Conservation (phyloP, 2,329 filamentous ascomycete species). For the Exophiala aquamarina region DNA sequence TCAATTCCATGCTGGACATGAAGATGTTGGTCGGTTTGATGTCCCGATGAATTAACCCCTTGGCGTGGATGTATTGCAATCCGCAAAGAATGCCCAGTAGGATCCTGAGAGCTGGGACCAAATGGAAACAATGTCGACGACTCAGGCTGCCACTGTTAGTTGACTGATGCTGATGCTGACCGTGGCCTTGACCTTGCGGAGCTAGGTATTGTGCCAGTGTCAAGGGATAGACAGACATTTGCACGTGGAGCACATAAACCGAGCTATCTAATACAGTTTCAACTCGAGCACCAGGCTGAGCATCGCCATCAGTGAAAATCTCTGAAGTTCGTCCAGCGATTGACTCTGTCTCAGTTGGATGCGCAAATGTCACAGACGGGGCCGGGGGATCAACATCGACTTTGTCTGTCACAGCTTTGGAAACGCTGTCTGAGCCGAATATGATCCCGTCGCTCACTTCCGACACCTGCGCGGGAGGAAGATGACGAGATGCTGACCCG, state of each 20-base stretch:
- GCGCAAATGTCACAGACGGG: constrained; percentile 7
- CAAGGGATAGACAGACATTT: constrained; percentile 66
- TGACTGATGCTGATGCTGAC: no score
- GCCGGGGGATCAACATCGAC: not conserved
- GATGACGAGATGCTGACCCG: not conserved
- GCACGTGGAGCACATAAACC: constrained; percentile 56
- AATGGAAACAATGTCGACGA: constrained; percentile 62
- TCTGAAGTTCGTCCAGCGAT: constrained; percentile 18
- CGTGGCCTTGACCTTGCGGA: constrained; percentile 26
- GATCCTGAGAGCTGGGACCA: constrained; percentile 56
- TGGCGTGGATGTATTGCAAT: constrained; percentile 63
- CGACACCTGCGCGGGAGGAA: not conserved
- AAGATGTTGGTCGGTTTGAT: constrained; percentile 70
- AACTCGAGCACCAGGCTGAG: constrained; percentile 2
- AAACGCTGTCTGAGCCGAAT: constrained; percentile 21
- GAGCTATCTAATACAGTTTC: constrained; percentile 33
- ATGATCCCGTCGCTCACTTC: constrained; percentile 20
- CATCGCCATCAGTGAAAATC: constrained; percentile 26
- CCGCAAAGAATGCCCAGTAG: constrained; percentile 62
- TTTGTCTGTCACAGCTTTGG: not conserved
- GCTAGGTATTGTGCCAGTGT: constrained; percentile 61
- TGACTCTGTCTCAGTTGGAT: constrained; percentile 7
- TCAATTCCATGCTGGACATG: constrained; percentile 48
- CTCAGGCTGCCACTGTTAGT: constrained; percentile 15
- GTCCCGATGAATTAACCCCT: constrained; percentile 64